phyloP scores from a whole-genome alignment of 1,284 basidiomycete genomes.

The Filobasidium uniguttulatum region DNA sequence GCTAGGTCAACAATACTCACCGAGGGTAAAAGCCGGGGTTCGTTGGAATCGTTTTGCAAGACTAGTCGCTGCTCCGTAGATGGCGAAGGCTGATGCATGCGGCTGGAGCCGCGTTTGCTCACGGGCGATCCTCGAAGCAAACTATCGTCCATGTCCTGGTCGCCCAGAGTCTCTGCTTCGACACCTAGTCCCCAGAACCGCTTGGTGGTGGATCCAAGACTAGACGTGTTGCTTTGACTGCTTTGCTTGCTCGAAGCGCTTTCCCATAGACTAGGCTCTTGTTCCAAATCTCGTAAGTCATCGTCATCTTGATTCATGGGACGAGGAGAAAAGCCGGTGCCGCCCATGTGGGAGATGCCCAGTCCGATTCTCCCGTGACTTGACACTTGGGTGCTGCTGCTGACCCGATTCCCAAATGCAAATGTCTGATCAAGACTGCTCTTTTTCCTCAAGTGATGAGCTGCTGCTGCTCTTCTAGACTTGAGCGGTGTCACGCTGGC shows the following conservation, averaged over 20 bases:
- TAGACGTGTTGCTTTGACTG: not conserved
- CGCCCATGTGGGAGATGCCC: not conserved
- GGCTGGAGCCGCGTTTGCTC: not conserved
- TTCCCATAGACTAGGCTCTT: not conserved
- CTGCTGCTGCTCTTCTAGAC: not conserved
- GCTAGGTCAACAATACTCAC: too few relatives aligned
- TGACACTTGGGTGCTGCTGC: too few relatives aligned
- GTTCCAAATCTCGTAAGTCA: not conserved
- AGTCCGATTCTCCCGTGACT: too few relatives aligned
- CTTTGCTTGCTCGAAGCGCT: conserved; percentile 2
- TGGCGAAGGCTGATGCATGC: too few relatives aligned
- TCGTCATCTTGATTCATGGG: too few relatives aligned
- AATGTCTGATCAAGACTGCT: conserved; percentile 1
- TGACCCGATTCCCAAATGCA: too few relatives aligned
- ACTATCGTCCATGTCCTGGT: not conserved
- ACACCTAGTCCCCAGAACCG: conserved; percentile 1
- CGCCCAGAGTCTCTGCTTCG: not conserved
- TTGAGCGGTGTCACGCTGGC: not conserved
- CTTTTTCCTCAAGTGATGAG: not conserved
- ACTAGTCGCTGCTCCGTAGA: too few relatives aligned
- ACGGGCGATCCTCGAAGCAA: not conserved
- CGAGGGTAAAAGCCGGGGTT: too few relatives aligned
- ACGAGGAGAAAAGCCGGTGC: too few relatives aligned
- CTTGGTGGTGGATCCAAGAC: not conserved
- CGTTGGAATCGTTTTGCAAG: too few relatives aligned